Conservation (phyloP, 2,329 filamentous ascomycete genomes). For the Stemphylium lycopersici region DNA sequence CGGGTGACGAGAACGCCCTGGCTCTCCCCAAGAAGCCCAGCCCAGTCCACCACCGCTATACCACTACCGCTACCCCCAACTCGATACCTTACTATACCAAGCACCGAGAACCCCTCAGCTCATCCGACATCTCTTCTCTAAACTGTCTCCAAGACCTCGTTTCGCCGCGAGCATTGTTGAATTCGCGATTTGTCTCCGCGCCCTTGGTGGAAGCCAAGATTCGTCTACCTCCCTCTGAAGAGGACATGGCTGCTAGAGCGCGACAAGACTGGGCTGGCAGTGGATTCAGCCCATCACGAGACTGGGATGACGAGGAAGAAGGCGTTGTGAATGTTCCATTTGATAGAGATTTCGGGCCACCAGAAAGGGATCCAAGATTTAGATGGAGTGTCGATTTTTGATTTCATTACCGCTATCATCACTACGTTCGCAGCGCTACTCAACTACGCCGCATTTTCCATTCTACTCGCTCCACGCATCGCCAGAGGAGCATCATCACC, state of each 20-base stretch:
- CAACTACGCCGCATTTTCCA: neutral
- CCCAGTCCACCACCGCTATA: slow-evolving; percentile 19
- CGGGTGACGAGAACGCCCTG: slow-evolving; percentile 25
- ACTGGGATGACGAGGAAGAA: slow-evolving; percentile 28
- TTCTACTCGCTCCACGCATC: neutral
- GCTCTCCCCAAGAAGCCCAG: slow-evolving; percentile 19
- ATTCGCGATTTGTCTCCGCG: slow-evolving; percentile 46
- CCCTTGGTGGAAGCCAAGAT: slow-evolving; percentile 48
- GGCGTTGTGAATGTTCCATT: slow-evolving; percentile 37
- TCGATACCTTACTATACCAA: slow-evolving; percentile 10
- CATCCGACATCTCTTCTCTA: slow-evolving; percentile 48
- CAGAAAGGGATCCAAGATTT: slow-evolving; percentile 45
- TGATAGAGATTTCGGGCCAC: slow-evolving; percentile 40
- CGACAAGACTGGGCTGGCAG: slow-evolving; percentile 23
- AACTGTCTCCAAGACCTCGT: slow-evolving; percentile 49
- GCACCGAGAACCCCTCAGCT: slow-evolving; percentile 35
- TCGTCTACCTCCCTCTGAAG: slow-evolving; percentile 41
- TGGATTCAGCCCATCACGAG: slow-evolving; percentile 19
- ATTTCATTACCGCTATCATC: neutral
- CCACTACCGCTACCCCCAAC: slow-evolving; percentile 17
- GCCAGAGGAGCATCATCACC: neutral
- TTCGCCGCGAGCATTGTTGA: slow-evolving; percentile 40
- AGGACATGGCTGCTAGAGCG: slow-evolving; percentile 31
- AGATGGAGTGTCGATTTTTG: slow-evolving; percentile 54
- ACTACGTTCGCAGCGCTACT: neutral